phyloP scores from a whole-genome alignment of 177 flowering plant genomes.

The Tripterygium wilfordii region DNA sequence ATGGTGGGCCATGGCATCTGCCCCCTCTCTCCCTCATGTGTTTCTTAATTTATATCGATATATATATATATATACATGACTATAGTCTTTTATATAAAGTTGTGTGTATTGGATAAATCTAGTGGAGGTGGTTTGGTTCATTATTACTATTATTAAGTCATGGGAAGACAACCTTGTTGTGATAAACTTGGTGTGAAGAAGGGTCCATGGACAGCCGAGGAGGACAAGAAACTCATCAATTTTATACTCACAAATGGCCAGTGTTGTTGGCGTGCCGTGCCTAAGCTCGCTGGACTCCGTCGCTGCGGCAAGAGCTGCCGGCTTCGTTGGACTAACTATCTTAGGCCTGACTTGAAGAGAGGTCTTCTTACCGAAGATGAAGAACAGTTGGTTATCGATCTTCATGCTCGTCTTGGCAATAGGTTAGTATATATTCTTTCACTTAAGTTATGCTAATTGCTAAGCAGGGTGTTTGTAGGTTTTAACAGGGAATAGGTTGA shows the following conservation, averaged over 20 bases:
- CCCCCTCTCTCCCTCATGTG: slow-evolving; percentile 1
- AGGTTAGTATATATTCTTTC: too few species aligned
- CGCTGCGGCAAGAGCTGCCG: slow-evolving; percentile 94
- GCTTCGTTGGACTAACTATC: slow-evolving; percentile 92
- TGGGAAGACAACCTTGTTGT: slow-evolving; percentile 97
- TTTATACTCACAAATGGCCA: slow-evolving; percentile 90
- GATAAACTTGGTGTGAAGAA: slow-evolving; percentile 94
- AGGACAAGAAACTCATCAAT: slow-evolving; percentile 89
- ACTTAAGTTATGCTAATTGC: too few species aligned
- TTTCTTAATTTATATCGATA: neutral
- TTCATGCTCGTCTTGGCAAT: slow-evolving; percentile 88
- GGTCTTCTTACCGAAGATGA: slow-evolving; percentile 80
- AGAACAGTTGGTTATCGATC: slow-evolving; percentile 85
- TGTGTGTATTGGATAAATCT: slow-evolving; percentile 27
- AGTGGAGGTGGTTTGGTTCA: slow-evolving; percentile 22
- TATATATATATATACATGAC: neutral
- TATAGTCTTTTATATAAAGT: slow-evolving; percentile 34
- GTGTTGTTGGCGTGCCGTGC: slow-evolving; percentile 94
- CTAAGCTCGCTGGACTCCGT: slow-evolving; percentile 89
- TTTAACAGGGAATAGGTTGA: too few species aligned
- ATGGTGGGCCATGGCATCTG: slow-evolving; percentile 18
- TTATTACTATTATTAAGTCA: slow-evolving; percentile 17
- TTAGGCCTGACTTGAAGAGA: slow-evolving; percentile 82
- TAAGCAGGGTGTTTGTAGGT: too few species aligned
- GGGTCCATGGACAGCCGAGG: slow-evolving; percentile 98